Conservation (phyloP, 441 rosid genomes). For the Metrosideros polymorpha region DNA sequence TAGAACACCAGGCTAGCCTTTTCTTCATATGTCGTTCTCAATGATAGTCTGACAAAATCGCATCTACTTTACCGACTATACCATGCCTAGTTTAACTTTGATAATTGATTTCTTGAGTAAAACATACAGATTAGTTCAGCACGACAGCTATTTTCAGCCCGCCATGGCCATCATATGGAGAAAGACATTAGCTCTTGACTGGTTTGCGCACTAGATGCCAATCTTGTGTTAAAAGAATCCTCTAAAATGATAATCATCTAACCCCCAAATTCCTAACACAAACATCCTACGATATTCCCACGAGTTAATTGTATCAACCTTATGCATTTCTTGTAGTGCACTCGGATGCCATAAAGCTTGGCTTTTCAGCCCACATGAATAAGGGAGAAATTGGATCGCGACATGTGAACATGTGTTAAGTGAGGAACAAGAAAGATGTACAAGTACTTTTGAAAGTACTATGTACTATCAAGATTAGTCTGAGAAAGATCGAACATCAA, state of each 20-base stretch:
- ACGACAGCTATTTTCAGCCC: background rate
- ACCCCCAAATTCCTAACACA: background rate
- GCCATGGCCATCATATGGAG: rapidly evolving
- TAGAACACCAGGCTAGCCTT: background rate
- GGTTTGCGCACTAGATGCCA: background rate
- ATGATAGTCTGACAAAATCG: too few relatives aligned
- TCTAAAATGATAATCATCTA: background rate
- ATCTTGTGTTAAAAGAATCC: background rate
- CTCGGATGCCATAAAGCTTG: too few relatives aligned
- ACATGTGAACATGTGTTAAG: too few relatives aligned
- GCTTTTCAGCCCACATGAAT: background rate
- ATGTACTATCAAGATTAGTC: too few relatives aligned
- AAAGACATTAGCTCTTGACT: background rate
- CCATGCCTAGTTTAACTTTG: background rate
- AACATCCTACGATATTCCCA: background rate
- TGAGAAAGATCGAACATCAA: too few relatives aligned
- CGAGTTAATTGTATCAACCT: background rate
- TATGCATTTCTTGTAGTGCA: background rate
- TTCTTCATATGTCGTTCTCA: too few relatives aligned
- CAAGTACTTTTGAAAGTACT: too few relatives aligned
- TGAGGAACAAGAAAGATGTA: too few relatives aligned
- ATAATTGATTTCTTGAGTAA: background rate
- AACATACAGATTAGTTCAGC: rapidly evolving
- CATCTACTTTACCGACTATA: background rate
- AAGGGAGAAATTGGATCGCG: background rate